phyloP scores from a whole-genome alignment of 371 early-diverging fungal species.

The Mucor piriformis region DNA sequence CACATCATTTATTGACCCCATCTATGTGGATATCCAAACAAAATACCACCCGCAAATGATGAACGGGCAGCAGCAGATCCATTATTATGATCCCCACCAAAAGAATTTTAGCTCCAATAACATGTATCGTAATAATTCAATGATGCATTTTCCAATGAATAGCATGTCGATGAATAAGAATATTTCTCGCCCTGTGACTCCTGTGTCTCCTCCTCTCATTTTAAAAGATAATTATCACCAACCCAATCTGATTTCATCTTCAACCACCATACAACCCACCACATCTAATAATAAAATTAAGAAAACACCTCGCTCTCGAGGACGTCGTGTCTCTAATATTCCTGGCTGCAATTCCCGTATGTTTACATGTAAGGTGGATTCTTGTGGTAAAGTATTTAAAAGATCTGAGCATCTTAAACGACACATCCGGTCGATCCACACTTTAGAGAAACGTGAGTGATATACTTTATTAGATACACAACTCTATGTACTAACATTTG shows the following conservation, averaged over 20 bases:
- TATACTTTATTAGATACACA: neutral
- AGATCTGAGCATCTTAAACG: conserved; percentile 69
- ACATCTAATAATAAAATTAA: conserved; percentile 4
- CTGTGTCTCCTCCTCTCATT: conserved; percentile 22
- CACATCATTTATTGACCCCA: conserved; percentile 24
- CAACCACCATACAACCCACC: neutral
- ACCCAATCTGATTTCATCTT: neutral
- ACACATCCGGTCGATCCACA: conserved; percentile 69
- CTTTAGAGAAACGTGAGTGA: conserved; percentile 68
- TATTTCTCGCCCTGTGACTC: conserved; percentile 16
- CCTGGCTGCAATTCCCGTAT: conserved; percentile 45
- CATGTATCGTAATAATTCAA: conserved; percentile 2
- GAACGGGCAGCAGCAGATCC: conserved; percentile 12
- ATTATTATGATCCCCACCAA: conserved; percentile 17
- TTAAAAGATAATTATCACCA: conserved; percentile 15
- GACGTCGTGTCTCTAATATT: conserved; percentile 59
- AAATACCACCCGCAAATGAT: conserved; percentile 13
- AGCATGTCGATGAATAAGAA: conserved; percentile 1
- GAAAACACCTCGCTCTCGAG: conserved; percentile 53
- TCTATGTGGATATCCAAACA: conserved; percentile 22
- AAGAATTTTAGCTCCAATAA: conserved; percentile 5
- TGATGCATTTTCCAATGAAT: conserved; percentile 7
- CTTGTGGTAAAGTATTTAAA: conserved; percentile 68
- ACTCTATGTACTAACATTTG: neutral
- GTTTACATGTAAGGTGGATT: conserved; percentile 56